A percentile compares a stretch with the other conserved stretches of the same genome.
phyloP scores from a whole-genome alignment of 805 yeast genomes.

The fission yeast (Schizosaccharomyces pombe) region DNA sequence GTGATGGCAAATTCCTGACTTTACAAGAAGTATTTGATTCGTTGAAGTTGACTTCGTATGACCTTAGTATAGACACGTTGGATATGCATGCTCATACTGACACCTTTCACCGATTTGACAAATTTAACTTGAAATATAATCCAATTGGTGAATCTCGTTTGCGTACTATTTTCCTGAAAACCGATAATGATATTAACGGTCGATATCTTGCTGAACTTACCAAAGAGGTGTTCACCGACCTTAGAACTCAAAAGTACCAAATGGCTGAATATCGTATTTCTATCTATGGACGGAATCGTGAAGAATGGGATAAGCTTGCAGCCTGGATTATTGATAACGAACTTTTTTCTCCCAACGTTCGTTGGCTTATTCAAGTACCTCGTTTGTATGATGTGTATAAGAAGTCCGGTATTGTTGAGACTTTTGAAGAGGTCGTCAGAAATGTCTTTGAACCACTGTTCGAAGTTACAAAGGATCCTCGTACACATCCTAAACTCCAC shows the following conservation, averaged over 20 bases:
- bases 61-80: constrained; percentile 79
- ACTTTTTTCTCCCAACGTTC: constrained; percentile 71
- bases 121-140: constrained; percentile 86
- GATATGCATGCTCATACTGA: constrained; percentile 99
- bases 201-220: constrained; percentile 80
- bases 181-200: constrained; percentile 81
- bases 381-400: constrained; percentile 77
- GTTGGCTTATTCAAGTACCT: constrained; percentile 94
- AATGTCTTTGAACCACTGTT: constrained; percentile 74
- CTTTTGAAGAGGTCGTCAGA: constrained; percentile 50
- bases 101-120: constrained; percentile 92
- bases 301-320: constrained; percentile 92
- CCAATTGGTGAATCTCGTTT: constrained; percentile 96
- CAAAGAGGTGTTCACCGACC: constrained; percentile 68
- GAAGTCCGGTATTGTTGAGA: constrained; percentile 40
- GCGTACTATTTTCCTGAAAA: constrained; percentile 85
- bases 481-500: constrained; percentile 71
- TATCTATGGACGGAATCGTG: constrained; percentile 66
- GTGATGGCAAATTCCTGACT: constrained; percentile 77
- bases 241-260: constrained; percentile 87
- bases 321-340: constrained; percentile 88
- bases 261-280: constrained; percentile 94
- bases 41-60: constrained; percentile 76
- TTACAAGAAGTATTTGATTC: constrained; percentile 80
- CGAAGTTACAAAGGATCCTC: constrained; percentile 71